Percentiles rank a stretch among this genome's conserved stretches.
These are phyloP conservation scores for Melastoma malabathricum DNA, from an alignment of 345 rosid species.

Conservation along the genomic window DNA sequence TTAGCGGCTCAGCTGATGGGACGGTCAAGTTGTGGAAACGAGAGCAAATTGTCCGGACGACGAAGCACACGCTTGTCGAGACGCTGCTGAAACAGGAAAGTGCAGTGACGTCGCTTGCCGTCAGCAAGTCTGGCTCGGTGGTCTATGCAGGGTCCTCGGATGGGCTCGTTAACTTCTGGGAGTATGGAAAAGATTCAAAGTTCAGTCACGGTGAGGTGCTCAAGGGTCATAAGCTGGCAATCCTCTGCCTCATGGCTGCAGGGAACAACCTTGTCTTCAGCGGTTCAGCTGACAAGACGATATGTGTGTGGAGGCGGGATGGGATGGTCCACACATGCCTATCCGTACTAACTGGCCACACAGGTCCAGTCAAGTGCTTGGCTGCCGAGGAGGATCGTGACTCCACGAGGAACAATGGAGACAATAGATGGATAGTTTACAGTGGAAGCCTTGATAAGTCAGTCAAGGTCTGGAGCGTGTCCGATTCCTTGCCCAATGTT, in stretches of 20 bases:
- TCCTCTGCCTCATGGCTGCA: slow-evolving; percentile 49
- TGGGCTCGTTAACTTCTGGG: slow-evolving; percentile 80
- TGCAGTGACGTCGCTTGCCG: slow-evolving; percentile 9
- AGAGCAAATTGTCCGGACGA: slow-evolving; percentile 6
- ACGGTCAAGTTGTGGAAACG: slow-evolving; percentile 13
- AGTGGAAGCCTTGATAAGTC: slow-evolving; percentile 89
- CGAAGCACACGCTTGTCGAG: slow-evolving; percentile 8
- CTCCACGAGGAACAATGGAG: slow-evolving; percentile 7
- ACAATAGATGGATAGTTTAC: too few species aligned
- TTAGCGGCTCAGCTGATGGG: slow-evolving; percentile 10
- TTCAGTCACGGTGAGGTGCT: slow-evolving; percentile 66
- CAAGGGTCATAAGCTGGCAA: slow-evolving; percentile 74
- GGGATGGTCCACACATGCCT: slow-evolving; percentile 56
- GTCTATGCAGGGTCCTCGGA: slow-evolving; percentile 85
- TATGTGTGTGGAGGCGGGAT: slow-evolving; percentile 81
- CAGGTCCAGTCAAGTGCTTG: slow-evolving; percentile 78
- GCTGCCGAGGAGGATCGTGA: slow-evolving; percentile 56
- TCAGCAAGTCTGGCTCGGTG: slow-evolving; percentile 22
- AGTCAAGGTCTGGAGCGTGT: slow-evolving; percentile 86
- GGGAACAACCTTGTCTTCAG: slow-evolving; percentile 64
- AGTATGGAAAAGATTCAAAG: slow-evolving; percentile 35
- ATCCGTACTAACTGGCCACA: slow-evolving; percentile 75
- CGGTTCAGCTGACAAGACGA: slow-evolving; percentile 86
- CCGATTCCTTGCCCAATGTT: slow-evolving; percentile 42
- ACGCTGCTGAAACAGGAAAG: slow-evolving; percentile 10